phyloP scores from a whole-genome alignment of 208 protist species.

The Acanthamoeba castellanii region DNA sequence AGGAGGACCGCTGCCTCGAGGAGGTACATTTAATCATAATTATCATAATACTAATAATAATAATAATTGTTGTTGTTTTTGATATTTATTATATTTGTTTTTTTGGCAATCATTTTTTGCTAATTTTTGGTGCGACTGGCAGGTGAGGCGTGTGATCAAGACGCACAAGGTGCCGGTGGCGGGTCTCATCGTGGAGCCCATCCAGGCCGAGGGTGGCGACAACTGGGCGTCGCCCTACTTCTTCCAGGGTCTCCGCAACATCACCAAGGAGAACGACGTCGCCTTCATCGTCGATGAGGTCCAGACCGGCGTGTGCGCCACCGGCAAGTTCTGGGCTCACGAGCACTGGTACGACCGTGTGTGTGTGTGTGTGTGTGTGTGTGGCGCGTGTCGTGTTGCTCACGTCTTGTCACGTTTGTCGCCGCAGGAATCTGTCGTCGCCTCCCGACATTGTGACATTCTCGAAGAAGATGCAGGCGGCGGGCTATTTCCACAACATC shows the following conservation, averaged over 20 bases:
- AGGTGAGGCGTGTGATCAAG: conserved; percentile 54
- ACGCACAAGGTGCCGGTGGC: conserved; percentile 80
- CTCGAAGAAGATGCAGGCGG: conserved; percentile 88
- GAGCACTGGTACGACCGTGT: conserved; percentile 80
- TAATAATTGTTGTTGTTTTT: not conserved
- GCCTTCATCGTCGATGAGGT: conserved; percentile 90
- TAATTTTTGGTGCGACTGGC: not conserved
- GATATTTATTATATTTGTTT: not conserved
- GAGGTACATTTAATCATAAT: conserved; percentile 61
- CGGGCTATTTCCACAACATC: conserved; percentile 85
- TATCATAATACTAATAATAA: not conserved
- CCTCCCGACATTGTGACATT: conserved; percentile 90
- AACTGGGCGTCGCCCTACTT: conserved; percentile 85
- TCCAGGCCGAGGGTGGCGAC: conserved; percentile 88
- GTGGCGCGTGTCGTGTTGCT: not conserved
- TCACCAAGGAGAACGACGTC: conserved; percentile 85
- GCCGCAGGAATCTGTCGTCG: conserved; percentile 68
- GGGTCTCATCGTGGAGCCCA: conserved; percentile 88
- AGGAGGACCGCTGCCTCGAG: conserved; percentile 85
- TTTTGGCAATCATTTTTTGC: not conserved
- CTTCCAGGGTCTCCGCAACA: conserved; percentile 84
- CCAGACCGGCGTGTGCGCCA: conserved; percentile 88
- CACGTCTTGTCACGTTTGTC: not conserved
- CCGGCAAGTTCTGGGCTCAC: conserved; percentile 90
- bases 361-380: no score